Conservation (phyloP, 257 asterid genomes). For the Solanum sitiens region DNA sequence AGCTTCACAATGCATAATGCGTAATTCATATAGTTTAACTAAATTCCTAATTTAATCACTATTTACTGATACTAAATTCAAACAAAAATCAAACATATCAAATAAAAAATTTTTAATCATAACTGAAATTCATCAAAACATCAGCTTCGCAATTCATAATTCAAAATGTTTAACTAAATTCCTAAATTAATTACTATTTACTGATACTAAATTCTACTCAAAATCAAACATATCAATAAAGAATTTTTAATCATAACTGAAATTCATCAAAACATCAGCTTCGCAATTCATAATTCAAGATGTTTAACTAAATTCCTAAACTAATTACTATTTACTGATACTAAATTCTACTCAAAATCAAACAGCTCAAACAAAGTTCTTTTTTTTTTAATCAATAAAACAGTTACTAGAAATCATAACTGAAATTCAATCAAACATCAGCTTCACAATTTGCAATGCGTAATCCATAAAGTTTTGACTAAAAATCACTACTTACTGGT, state of each 20-base stretch:
- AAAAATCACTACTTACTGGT: background rate
- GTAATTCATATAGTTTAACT: background rate
- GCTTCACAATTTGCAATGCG: background rate
- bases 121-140: background rate
- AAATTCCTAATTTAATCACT: background rate
- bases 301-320: background rate
- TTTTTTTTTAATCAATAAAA: background rate
- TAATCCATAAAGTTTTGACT: too few relatives aligned
- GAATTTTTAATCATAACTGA: background rate
- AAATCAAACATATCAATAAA: background rate
- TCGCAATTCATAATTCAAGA: background rate
- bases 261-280: background rate
- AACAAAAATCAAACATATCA: too few relatives aligned
- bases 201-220: background rate
- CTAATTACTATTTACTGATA: background rate
- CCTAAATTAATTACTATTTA: background rate
- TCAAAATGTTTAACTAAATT: background rate
- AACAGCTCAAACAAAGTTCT: background rate
- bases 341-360: background rate
- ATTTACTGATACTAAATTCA: background rate
- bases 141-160: background rate
- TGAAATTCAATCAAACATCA: background rate
- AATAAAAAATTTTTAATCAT: background rate
- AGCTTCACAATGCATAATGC: background rate
- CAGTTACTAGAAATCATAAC: background rate